Evolutionary conservation across 192 early-diverging fungal species (phyloP).

Genomic region (Mortierella alpina): DNA sequence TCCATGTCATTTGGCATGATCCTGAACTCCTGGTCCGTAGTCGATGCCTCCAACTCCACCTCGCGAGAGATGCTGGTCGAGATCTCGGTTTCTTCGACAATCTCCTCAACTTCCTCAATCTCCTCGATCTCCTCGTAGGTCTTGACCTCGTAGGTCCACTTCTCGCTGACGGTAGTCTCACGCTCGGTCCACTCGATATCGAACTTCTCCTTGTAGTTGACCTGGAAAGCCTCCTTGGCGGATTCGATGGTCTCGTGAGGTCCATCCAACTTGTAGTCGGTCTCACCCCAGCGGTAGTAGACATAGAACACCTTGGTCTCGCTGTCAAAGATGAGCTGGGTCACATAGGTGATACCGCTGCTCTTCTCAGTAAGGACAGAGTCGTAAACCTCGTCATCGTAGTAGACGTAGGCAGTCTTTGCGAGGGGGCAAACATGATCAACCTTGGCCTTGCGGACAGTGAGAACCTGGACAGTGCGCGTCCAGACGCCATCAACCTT

Average conservation of each 20-base stretch:
- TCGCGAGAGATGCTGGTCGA: slow-evolving; percentile 24
- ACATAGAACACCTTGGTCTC: slow-evolving; percentile 7
- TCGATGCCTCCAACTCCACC: slow-evolving; percentile 11
- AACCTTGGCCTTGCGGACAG: slow-evolving; percentile 33
- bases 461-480: slow-evolving; percentile 32
- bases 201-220: slow-evolving; percentile 11
- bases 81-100: slow-evolving; percentile 20
- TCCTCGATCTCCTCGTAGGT: slow-evolving; percentile 10
- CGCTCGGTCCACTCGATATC: slow-evolving; percentile 2
- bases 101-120: slow-evolving; percentile 29
- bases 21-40: not conserved
- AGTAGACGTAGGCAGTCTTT: slow-evolving; percentile 19
- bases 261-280: slow-evolving; percentile 13
- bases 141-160: slow-evolving; percentile 6
- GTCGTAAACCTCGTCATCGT: slow-evolving; percentile 2
- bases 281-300: slow-evolving; percentile 15
- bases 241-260: slow-evolving; percentile 4
- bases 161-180: slow-evolving; percentile 8
- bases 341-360: slow-evolving; percentile 9
- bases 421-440: slow-evolving; percentile 18
- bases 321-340: slow-evolving; percentile 8
- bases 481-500: slow-evolving; percentile 36
- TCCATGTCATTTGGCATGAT: too few relatives aligned
- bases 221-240: slow-evolving; percentile 13
- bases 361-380: not conserved